phyloP scores from a whole-genome alignment of 2,329 filamentous ascomycete genomes.

The Talaromyces verruculosus region DNA sequence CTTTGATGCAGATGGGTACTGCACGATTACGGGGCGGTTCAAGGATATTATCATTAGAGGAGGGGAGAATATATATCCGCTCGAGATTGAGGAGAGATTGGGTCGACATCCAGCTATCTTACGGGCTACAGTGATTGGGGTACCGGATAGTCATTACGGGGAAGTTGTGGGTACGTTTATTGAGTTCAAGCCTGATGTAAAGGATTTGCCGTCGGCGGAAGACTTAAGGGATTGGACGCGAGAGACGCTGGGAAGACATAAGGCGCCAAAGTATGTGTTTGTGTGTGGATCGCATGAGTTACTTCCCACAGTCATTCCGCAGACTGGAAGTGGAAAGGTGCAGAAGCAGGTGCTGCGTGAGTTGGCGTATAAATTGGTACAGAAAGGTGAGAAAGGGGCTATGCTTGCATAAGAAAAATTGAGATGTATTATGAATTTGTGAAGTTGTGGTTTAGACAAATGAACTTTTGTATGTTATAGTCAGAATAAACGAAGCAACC shows the following conservation, averaged over 20 bases:
- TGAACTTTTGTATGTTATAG: neutral
- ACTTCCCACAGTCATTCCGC: slow-evolving; percentile 53
- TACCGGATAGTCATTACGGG: slow-evolving; percentile 69
- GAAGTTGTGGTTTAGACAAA: neutral
- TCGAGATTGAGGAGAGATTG: slow-evolving; percentile 74
- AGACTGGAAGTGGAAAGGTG: slow-evolving; percentile 72
- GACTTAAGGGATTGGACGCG: slow-evolving; percentile 65
- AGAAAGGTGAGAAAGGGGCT: slow-evolving; percentile 13
- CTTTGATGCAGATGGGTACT: slow-evolving; percentile 62
- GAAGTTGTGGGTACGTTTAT: slow-evolving; percentile 70
- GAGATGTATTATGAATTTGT: neutral
- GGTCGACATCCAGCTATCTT: slow-evolving; percentile 61
- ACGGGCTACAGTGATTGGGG: slow-evolving; percentile 67
- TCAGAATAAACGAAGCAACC: neutral
- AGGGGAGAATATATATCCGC: slow-evolving; percentile 71
- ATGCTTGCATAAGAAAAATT: neutral
- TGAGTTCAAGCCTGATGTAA: slow-evolving; percentile 30
- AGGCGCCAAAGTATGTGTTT: slow-evolving; percentile 71
- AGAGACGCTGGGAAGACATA: slow-evolving; percentile 62
- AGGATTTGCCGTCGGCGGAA: slow-evolving; percentile 30
- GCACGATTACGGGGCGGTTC: slow-evolving; percentile 70
- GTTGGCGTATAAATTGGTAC: slow-evolving; percentile 43
- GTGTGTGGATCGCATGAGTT: slow-evolving; percentile 65
- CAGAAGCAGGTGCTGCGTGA: slow-evolving; percentile 60
- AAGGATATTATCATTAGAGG: slow-evolving; percentile 79